phyloP scores from a whole-genome alignment of 768 basidiomycete species.

The Russula sp. region DNA sequence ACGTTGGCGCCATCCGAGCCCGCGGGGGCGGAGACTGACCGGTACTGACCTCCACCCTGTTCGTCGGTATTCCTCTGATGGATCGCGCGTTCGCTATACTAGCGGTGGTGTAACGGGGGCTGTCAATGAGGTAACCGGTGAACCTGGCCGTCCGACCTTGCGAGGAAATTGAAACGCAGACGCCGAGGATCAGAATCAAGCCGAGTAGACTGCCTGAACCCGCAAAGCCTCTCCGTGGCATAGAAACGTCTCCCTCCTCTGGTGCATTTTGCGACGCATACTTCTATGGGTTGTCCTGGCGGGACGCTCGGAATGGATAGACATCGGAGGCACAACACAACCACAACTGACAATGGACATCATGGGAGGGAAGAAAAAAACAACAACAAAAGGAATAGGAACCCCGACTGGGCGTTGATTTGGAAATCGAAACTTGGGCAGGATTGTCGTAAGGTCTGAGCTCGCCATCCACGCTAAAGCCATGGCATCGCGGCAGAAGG shows the following conservation, averaged over 20 bases:
- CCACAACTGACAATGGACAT: constrained; percentile 51
- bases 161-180: no score
- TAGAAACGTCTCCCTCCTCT: constrained; percentile 65
- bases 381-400: no score
- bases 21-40: constrained; percentile 43
- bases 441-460: constrained; percentile 59
- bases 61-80: constrained; percentile 66
- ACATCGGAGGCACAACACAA: constrained; percentile 52
- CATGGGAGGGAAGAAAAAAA: not conserved
- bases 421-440: no score
- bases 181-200: constrained; percentile 39
- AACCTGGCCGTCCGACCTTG: no score
- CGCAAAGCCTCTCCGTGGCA: constrained; percentile 51
- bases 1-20: constrained; percentile 80
- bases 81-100: constrained; percentile 32
- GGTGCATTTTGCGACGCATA: constrained; percentile 68
- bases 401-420: no score
- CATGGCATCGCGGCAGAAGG: constrained; percentile 79
- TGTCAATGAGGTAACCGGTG: no score
- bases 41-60: constrained; percentile 83
- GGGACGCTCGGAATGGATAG: constrained; percentile 68
- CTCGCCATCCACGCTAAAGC: constrained; percentile 85
- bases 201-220: constrained; percentile 83
- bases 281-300: constrained; percentile 77
- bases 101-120: constrained; percentile 18